Evolutionary conservation across 345 rosid genomes (phyloP), one percentile per base, ranked within the genome.

Genomic region (Linum usitatissimum): DNA sequence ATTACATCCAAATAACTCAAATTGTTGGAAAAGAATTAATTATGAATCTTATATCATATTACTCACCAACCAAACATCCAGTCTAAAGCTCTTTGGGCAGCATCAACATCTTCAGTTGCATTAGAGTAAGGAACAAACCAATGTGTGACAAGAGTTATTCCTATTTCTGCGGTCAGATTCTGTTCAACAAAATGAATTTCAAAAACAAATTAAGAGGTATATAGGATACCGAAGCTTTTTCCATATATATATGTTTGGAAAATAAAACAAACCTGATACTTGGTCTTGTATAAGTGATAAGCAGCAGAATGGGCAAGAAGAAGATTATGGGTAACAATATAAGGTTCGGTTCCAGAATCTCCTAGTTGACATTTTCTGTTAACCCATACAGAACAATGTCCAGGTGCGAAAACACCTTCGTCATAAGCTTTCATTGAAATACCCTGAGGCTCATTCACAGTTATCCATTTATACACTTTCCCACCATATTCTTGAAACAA

Each of bases 41-140:
- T n/a, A n/a, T n/a, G n/a, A n/a, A n/a, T n/a, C n/a, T n/a, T n/a
- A n/a, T n/a, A n/a, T n/a, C n/a, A n/a, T n/a, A n/a, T n/a, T n/a
- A 51, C 62, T 18, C 79, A 92, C 98, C 96, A 92, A 72, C 98
- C 98, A 67, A 86, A 73, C 73, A 81, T 89, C 76, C 89, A 92
- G 72, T 89, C 96, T 28, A 92, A 68, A 60, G 93, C 91, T 80
- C 93, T 68, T 40, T 74, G 75, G 36, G 95, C 89, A 21, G 93
- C 95, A 67, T 60, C 57, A 69, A 70, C 70, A 75, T 92, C 83
- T 54, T 82, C 84, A n/a, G 53, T 55, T 72, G 67, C 71, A 18
- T 89, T 81, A 4, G 93, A 82, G 66, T 73, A 77, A 38, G 96
- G 76, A 75, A 82, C 91, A 6, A 86, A 83, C 98, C 98, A 87